Evolutionary conservation across 192 early-diverging fungal genomes (phyloP).

Genomic region (Entrophospora sp.): DNA sequence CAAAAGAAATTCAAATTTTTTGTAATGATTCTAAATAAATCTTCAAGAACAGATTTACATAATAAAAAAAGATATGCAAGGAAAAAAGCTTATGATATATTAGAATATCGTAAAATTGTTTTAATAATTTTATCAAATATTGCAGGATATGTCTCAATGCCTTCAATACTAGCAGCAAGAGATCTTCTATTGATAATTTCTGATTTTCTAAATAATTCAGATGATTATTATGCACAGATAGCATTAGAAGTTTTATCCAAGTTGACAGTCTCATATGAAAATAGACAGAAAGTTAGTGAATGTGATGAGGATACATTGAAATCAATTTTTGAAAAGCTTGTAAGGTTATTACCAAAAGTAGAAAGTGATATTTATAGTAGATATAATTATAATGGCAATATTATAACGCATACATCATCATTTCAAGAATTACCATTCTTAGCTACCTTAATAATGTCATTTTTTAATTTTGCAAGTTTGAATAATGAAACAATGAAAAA

Average conservation of each 20-base stretch:
- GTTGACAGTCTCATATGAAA: slow-evolving; percentile 45
- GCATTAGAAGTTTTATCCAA: slow-evolving; percentile 55
- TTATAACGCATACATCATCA: slow-evolving; percentile 15
- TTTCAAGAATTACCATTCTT: slow-evolving; percentile 37
- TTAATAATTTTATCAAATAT: slow-evolving; percentile 59
- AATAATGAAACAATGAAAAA: background rate
- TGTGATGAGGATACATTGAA: slow-evolving; percentile 26
- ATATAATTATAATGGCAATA: no score
- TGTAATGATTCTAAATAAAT: no score
- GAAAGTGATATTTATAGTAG: slow-evolving; percentile 18
- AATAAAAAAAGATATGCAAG: background rate
- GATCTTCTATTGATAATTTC: slow-evolving; percentile 36
- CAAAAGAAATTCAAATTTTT: background rate
- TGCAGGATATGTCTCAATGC: slow-evolving; percentile 36
- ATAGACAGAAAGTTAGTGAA: slow-evolving; percentile 31
- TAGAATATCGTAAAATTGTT: slow-evolving; percentile 59
- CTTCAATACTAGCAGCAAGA: slow-evolving; percentile 25
- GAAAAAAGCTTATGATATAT: slow-evolving; percentile 28
- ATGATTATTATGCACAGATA: slow-evolving; percentile 27
- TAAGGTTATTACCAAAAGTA: slow-evolving; percentile 23
- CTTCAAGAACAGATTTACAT: background rate
- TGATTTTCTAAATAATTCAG: slow-evolving; percentile 46
- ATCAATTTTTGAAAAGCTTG: slow-evolving; percentile 29
- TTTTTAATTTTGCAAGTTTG: slow-evolving; percentile 36
- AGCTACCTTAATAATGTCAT: slow-evolving; percentile 43